Evolutionary conservation across 1,284 basidiomycete species (phyloP), one percentile per base, ranked within the genome.

Genomic region (Malassezia arunalokei): DNA sequence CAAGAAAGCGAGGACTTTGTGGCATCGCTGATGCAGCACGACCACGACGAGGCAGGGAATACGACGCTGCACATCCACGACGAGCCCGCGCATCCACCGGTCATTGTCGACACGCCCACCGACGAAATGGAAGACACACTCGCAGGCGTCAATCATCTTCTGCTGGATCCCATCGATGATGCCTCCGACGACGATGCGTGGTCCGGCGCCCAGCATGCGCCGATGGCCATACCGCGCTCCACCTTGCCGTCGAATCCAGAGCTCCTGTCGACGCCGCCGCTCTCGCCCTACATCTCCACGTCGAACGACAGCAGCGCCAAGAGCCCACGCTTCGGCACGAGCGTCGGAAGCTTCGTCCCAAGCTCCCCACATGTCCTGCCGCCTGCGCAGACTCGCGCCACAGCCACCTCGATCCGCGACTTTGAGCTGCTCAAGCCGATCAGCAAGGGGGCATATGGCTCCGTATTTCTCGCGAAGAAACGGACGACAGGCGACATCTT

Each of bases 351-450:
- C 20, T 24, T 24, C 20, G 77, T 69, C 35, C 62, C 69, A 0
- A 51, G 92, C 1, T 96, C 94, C n/a, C 91, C 92, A 24, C 81
- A 89, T 24, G 80, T 92, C 45, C 79, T 87, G 3, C 83, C 88
- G 1, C 78, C 80, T 7, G 83, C 83, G 0, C 85, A 87, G 30
- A 80, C 87, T 11, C 81, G 88, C 27, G 82, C 86, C 11, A 83
- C 83, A 5, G 6, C 87, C 0, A 85, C 92, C 1, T 91, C 90
- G 3, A 96, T 98, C 77, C 95, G 89, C 74, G 94, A 99, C 75
- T 99, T 99, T 68, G 90, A 96, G 73, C 85, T 99, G 68, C 90
- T 99, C 78, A 98, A 99, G 75, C 94, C 94, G 3, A 99, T 99
- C 75, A 91, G 87, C 74, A 95, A 98, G 71, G 94, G 94, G 48